These are phyloP conservation scores for Microdochium nivale DNA, from an alignment of 2,329 filamentous ascomycete genomes.

Conservation along the genomic window DNA sequence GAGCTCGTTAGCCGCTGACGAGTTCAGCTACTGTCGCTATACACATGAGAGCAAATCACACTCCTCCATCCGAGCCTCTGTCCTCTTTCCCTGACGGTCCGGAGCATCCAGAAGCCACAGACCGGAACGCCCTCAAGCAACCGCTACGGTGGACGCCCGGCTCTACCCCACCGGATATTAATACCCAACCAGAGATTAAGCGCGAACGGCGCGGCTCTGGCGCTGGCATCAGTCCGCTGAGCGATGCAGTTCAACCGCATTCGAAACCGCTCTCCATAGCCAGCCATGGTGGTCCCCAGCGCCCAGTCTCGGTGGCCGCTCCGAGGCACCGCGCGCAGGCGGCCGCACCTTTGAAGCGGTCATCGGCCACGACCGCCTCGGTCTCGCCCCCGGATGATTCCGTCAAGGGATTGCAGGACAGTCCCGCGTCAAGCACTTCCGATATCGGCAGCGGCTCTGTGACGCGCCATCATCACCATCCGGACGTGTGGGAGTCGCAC, in stretches of 20 bases:
- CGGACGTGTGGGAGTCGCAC: conserved; percentile 11
- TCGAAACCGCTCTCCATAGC: neutral
- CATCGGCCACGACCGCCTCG: neutral
- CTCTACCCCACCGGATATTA: neutral
- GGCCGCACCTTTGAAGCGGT: neutral
- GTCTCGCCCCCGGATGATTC: neutral
- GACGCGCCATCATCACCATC: conserved; percentile 5
- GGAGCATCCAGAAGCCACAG: neutral
- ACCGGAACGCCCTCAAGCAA: neutral
- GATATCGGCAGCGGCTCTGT: neutral
- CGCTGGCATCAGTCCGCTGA: neutral
- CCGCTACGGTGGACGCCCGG: neutral
- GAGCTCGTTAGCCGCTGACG: neutral
- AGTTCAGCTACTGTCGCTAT: too few species aligned
- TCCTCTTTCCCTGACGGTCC: neutral
- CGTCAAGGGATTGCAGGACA: neutral
- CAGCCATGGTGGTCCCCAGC: neutral
- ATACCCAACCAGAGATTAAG: neutral
- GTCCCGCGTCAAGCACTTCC: neutral
- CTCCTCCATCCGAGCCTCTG: neutral
- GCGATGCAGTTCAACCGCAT: neutral
- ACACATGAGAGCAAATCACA: neutral
- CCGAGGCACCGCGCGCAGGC: neutral
- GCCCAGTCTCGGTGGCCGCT: neutral
- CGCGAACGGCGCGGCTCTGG: neutral